Evolutionary conservation across 2,329 filamentous ascomycete genomes (phyloP), one percentile per base, ranked within the genome.

Genomic region (Aspergillus sp.): DNA sequence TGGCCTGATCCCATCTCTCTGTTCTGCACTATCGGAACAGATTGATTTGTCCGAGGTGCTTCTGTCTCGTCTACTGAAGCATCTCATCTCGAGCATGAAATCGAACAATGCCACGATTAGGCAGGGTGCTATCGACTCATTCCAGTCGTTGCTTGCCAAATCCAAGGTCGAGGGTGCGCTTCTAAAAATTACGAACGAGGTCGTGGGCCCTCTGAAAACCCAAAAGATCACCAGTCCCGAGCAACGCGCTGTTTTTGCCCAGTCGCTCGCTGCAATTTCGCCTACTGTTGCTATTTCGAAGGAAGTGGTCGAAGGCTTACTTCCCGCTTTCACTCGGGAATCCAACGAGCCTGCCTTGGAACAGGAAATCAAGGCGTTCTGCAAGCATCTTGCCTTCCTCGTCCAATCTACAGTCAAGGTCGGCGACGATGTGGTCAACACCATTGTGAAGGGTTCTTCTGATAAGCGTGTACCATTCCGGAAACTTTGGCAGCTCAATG

Each of bases 61-160:
- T 12, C 76, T 79, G 44, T 74, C 76, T 28, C 86, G 85, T 51
- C 75, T 98, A 33, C 68, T 94, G 34, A 97, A 95, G 65, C 88
- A 89, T 4, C 73, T 98, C 8, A 70, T 97, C n/a, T 83, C 88
- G 36, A 95, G 89, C 62, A 76, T 90, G 65, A 96, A 94, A 67
- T 97, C 93, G 1, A 90, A 86, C 60, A 97, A 95, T 64, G 72
- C 80, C 9, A 68, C 69, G 2, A 88, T 96, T 51, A 83, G 91
- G 47, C 79, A 79, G 51, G 89, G 88, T 27, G 86, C 87, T 6
- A 70, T 90, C 26, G 75, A 77, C 35, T 85, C 85, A 5, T 95
- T 97, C 64, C 76, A 78, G 53, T 77, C 79, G 7, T 73, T 90
- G n/a, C 78, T 87, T 29, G 65, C 71, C 38, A 77, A 78, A 55